A percentile compares a stretch with the other conserved stretches of the same genome.
phyloP scores from a whole-genome alignment of 2,329 filamentous ascomycete genomes.

The Xylariaceae sp. region DNA sequence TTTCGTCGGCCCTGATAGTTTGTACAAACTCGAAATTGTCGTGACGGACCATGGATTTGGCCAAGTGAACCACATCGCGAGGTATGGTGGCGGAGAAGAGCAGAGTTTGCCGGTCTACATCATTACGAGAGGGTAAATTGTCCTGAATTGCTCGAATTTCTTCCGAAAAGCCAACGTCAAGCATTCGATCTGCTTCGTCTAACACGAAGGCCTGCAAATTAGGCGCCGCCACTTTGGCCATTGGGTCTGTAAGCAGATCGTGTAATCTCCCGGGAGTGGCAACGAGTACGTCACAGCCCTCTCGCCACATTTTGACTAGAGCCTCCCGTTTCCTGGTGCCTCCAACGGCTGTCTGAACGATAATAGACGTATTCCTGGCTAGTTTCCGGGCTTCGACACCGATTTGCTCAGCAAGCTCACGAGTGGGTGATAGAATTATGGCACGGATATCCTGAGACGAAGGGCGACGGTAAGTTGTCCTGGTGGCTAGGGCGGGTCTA shows the following conservation, averaged over 20 bases:
- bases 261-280: slow-evolving; percentile 84
- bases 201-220: slow-evolving; percentile 91
- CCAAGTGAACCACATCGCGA: slow-evolving; percentile 73
- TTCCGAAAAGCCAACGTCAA: slow-evolving; percentile 82
- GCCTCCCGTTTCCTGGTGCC: slow-evolving; percentile 73
- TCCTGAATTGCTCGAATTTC: slow-evolving; percentile 60
- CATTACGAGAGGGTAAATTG: slow-evolving; percentile 57
- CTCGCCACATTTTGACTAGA: slow-evolving; percentile 60
- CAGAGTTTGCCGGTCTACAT: slow-evolving; percentile 78
- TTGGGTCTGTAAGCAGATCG: slow-evolving; percentile 69
- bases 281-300: slow-evolving; percentile 85
- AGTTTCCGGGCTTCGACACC: slow-evolving; percentile 72
- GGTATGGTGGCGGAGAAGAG: slow-evolving; percentile 95
- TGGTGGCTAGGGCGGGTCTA: slow-evolving; percentile 57
- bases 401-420: slow-evolving; percentile 78
- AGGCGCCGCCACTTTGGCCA: slow-evolving; percentile 61
- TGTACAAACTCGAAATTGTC: slow-evolving; percentile 82
- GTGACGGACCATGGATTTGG: slow-evolving; percentile 71
- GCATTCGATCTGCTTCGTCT: slow-evolving; percentile 96
- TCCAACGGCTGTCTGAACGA: slow-evolving; percentile 76
- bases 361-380: slow-evolving; percentile 59
- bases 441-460: slow-evolving; percentile 59
- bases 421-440: slow-evolving; percentile 72
- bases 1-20: slow-evolving; percentile 78
- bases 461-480: slow-evolving; percentile 29